A percentile compares a stretch with the other conserved stretches of the same genome.
Conservation (phyloP, 1,284 basidiomycete species). For the Takashimella koratensis region DNA sequence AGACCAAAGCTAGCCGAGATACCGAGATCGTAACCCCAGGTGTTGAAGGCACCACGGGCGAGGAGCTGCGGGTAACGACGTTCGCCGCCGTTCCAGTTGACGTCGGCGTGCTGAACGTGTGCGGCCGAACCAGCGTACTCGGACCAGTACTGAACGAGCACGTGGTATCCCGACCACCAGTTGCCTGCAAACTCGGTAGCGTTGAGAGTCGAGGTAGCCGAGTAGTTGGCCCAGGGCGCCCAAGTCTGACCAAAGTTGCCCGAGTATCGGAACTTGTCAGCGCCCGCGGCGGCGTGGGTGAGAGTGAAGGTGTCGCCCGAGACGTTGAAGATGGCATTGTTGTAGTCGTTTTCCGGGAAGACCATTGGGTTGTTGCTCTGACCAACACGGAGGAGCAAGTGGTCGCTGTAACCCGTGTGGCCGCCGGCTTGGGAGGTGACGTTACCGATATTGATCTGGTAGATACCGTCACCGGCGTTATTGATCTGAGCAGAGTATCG, state of each 20-base stretch:
- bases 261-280: constrained; percentile 81
- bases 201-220: constrained; percentile 65
- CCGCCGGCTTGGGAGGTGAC: constrained; percentile 50
- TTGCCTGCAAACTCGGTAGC: constrained; percentile 58
- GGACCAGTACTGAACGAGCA: constrained; percentile 86
- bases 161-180: constrained; percentile 79
- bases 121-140: constrained; percentile 59
- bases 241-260: constrained; percentile 81
- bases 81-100: constrained; percentile 55
- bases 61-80: constrained; percentile 81
- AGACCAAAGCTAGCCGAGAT: constrained; percentile 64
- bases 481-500: constrained; percentile 70
- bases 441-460: constrained; percentile 48
- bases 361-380: constrained; percentile 69
- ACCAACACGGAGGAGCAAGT: constrained; percentile 75
- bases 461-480: constrained; percentile 43
- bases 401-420: constrained; percentile 56
- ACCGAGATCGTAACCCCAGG: constrained; percentile 84
- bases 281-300: constrained; percentile 74
- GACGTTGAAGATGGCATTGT: constrained; percentile 58
- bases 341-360: constrained; percentile 69
- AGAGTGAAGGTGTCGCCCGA: constrained; percentile 65
- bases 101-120: constrained; percentile 72
- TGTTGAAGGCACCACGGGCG: constrained; percentile 79
- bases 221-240: constrained; percentile 72